A percentile compares a stretch with the other conserved stretches of the same genome.
These are phyloP conservation scores for Penicillium rolfsii DNA, from an alignment of 2,329 filamentous ascomycete species.

Conservation along the genomic window DNA sequence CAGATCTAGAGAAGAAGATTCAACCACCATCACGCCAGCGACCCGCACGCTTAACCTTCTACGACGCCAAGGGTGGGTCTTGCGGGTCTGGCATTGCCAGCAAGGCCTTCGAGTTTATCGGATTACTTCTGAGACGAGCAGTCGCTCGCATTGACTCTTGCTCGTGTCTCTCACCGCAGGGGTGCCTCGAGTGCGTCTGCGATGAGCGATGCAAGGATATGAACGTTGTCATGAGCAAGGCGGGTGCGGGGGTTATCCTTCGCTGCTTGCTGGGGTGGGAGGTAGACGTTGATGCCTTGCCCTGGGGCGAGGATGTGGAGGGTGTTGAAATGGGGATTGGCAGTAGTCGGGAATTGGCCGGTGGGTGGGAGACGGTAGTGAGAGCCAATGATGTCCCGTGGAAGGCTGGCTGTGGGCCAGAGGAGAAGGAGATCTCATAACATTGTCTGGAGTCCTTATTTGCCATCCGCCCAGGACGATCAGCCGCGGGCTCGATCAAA, in stretches of 20 bases:
- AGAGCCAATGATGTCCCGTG: slow-evolving; percentile 66
- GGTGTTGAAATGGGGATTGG: slow-evolving; percentile 57
- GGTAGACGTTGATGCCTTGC: slow-evolving; percentile 80
- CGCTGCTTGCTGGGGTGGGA: slow-evolving; percentile 73
- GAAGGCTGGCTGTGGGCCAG: slow-evolving; percentile 26
- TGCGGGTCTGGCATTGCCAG: slow-evolving; percentile 83
- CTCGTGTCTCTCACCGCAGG: slow-evolving; percentile 65
- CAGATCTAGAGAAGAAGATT: slow-evolving; percentile 24
- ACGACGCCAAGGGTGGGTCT: slow-evolving; percentile 88
- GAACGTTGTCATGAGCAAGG: slow-evolving; percentile 93
- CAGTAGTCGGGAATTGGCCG: slow-evolving; percentile 66
- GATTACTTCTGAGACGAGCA: slow-evolving; percentile 75
- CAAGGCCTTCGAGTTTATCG: slow-evolving; percentile 92
- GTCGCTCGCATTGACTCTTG: slow-evolving; percentile 76
- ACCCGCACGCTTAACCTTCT: slow-evolving; percentile 87
- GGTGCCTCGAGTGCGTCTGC: slow-evolving; percentile 89
- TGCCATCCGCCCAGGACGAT: not conserved
- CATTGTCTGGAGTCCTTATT: not conserved
- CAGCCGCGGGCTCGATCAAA: not conserved
- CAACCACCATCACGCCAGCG: slow-evolving; percentile 65
- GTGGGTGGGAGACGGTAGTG: slow-evolving; percentile 81
- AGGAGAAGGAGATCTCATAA: slow-evolving; percentile 1
- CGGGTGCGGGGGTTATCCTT: slow-evolving; percentile 79
- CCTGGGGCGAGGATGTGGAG: slow-evolving; percentile 82
- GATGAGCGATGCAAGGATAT: slow-evolving; percentile 81